Base-by-base conservation (phyloP, 768 basidiomycete species). In the Termitomyces titanicus region DNA sequence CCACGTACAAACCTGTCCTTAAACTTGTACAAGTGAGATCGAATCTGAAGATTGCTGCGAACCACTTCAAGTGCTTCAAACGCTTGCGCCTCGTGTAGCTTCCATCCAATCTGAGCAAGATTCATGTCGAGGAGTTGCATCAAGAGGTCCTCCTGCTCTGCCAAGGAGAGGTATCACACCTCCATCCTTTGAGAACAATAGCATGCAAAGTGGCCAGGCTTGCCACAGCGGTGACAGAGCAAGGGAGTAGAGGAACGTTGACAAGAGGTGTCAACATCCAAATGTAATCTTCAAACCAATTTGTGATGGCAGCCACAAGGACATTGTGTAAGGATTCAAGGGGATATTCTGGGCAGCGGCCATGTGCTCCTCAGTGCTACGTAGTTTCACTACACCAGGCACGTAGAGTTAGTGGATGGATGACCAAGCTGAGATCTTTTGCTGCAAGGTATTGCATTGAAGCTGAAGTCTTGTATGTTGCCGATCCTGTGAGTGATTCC, bases 1-100 rank as follows among this genome's bases (percentile, higher is more conserved):
- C 56, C 57, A 1, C 53, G 53, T 12, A 52, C 48, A 50, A 55
- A 55, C 3, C 43, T 44, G 35, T 61, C 51, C 37, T 61, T 61
- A 39, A 58, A 53, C 25, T 31, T 55, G 33, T 3, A 52, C 3
- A 61, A 53, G 25, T 56, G 52, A 13, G 56, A 51, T 0, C 39
- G 49, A 10, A 61, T 20, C 9, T 56, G 60, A 1, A 61, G 40
- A 27, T 54, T 40, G 8, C 24, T 34, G 1, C 60, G 51, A 13
- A 58, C 25, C 5, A 34, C 33, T 0, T 57, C 60, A 7, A 61
- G 54, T 15, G 49, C 56, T 17, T 58, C 49, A 5, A 58, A 53
- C 3, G 54, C 54, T 31, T 61, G 56, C 3, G 53, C 56, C 15
- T 25, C 13, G 8, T 46, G 48, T 5, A 51, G 39, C 12, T 42